Evolutionary conservation across 169 alveolate species (phyloP), one percentile per base, ranked within the genome.

Genomic region (Eimeria acervulina): DNA sequence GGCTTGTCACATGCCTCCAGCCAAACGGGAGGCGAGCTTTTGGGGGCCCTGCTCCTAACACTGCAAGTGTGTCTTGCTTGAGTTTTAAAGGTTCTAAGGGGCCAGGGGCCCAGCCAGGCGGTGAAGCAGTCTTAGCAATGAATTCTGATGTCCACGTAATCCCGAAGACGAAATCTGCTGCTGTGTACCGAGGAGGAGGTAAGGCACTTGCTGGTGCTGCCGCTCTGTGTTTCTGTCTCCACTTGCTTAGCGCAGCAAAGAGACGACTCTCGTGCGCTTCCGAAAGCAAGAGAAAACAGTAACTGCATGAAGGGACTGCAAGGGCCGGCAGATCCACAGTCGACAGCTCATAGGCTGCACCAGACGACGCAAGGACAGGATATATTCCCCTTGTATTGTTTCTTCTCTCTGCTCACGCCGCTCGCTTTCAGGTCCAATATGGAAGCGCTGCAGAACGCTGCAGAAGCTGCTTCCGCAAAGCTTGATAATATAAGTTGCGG

Each of bases 251-350:
- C 26, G 21, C 83, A n/a, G 72, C 61, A 40, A 31, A 5, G 55
- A 91, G 66, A 23, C 68, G 66, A 33, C 38, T n/a, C 7, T 72
- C 83, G 47, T 76, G 91, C 59, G 47, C 31, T 40, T 38, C 55
- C 51, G 96, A 80, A 74, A 93, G 80, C 92, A 93, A 36, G 26
- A 93, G 96, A 66, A 93, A 38, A 33, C 88, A 78, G 76, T 93
- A 93, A 2, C 88, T 68, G 55, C 96, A 93, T 33, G 93, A 52
- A 1, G 96, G 96, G 40, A 40, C 70, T 61, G 89, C 93, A 44
- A 93, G 85, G 66, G 90, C 63, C 1, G 96, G 96, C 44, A 93
- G 52, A 42, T 93, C 96, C 74, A 93, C 96, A 3, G 96, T 93
- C 19, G 96, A 93, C 38, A 93, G 40, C 31, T 2, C 26, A 33